Base-by-base conservation (phyloP, 2,329 filamentous ascomycete species). In the Fusarium chuoi region DNA sequence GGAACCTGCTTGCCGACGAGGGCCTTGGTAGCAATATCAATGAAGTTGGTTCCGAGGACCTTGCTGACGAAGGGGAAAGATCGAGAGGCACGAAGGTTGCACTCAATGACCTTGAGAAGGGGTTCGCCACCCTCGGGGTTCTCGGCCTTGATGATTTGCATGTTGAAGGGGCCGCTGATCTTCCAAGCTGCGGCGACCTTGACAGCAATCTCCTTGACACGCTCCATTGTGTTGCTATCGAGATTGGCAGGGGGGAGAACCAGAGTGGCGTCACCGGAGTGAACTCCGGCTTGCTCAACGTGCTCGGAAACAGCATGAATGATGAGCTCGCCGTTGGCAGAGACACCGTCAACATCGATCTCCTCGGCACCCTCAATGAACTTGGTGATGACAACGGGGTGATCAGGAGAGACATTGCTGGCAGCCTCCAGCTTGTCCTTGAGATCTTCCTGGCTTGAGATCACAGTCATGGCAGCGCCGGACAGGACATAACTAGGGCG, bases 11-110 rank as follows among this genome's bases (percentile, higher is more conserved):
- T 91, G 81, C 93, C 94, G 65, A 97, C 90, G 60, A 98, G 92
- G 60, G 96, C 96, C 84, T 95, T 96, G 81, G 95, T 98, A 61
- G 96, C 96, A 71, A 96, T 91, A 76, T 98, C 95, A 75, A 98
- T 97, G 88, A 98, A 98, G 89, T 98, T 98, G 79, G 91, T 93
- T 74, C 96, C 96, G 63, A 98, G 91, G 46, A 98, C 95, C 87
- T 98, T 98, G 89, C 93, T 96, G 82, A 97, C 95, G 84, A 98
- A 98, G 81, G 96, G 96, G 91, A 98, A 98, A 2, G 96, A 98
- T 73, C 96, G 95, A 68, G 96, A 98, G 65, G 96, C 96, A 83
- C 96, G 96, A 71, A 98, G 91, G 84, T 98, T 98, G 87, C 96
- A 98, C 85, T 98, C 96, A 73, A 98, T 98, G 79, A 98, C 96